Conservation (phyloP, 495 filamentous ascomycete species). For the Astrothelium macrocarpum region DNA sequence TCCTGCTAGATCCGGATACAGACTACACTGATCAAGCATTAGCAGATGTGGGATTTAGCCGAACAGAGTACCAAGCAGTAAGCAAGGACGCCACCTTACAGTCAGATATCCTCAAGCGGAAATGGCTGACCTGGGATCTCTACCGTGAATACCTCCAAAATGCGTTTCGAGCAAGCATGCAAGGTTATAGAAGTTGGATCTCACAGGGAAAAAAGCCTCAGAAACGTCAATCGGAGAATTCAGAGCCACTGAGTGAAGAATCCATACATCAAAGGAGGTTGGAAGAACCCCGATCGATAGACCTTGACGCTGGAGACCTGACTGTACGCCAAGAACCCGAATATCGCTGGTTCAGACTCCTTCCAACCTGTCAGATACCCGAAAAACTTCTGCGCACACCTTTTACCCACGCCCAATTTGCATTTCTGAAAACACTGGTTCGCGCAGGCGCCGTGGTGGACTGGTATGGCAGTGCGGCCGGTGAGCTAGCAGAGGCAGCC, state of each 20-base stretch:
- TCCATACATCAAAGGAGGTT: background rate
- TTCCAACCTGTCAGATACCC: background rate
- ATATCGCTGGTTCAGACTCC: slow-evolving; percentile 1
- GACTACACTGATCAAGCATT: background rate
- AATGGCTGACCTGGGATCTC: background rate
- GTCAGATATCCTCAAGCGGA: background rate
- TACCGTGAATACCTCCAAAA: background rate
- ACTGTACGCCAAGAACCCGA: background rate
- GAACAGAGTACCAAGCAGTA: background rate
- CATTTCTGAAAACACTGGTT: background rate
- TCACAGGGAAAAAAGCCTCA: background rate
- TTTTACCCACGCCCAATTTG: background rate
- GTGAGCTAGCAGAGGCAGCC: background rate
- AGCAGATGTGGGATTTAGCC: background rate
- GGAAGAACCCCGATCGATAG: background rate
- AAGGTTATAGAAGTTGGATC: background rate
- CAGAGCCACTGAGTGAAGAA: background rate
- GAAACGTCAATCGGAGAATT: background rate
- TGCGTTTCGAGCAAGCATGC: background rate
- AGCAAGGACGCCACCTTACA: background rate
- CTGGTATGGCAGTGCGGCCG: slow-evolving; percentile 1
- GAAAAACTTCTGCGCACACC: background rate
- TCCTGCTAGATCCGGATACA: background rate
- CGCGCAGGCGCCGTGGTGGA: background rate
- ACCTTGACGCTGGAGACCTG: background rate